Conservation (phyloP, 2,329 filamentous ascomycete species). For the Cladophialophora chaetospira region DNA sequence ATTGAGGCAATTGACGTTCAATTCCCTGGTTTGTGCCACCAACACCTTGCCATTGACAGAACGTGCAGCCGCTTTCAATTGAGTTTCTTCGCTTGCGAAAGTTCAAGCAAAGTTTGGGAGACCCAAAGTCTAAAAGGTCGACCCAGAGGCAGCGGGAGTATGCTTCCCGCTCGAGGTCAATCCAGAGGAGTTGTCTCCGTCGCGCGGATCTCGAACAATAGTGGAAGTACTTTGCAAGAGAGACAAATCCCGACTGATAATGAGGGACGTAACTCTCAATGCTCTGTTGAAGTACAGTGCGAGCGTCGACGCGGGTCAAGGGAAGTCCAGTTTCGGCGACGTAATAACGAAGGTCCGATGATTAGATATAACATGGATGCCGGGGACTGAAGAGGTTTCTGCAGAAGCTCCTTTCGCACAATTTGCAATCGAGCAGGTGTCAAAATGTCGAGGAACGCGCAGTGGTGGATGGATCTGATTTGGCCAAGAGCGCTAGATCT, state of each 20-base stretch:
- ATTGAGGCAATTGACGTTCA: slow-evolving; percentile 17
- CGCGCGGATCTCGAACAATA: too few relatives aligned
- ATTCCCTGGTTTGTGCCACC: slow-evolving; percentile 24
- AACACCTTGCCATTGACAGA: slow-evolving; percentile 9
- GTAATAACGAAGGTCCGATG: background rate
- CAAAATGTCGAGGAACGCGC: background rate
- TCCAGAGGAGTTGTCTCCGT: too few relatives aligned
- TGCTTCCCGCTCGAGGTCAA: background rate
- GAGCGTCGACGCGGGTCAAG: background rate
- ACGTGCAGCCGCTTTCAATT: slow-evolving; percentile 1
- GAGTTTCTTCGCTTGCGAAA: background rate
- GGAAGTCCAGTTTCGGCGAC: background rate
- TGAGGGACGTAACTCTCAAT: too few relatives aligned
- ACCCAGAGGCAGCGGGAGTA: background rate
- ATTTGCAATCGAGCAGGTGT: slow-evolving; percentile 2
- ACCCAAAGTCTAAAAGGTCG: background rate
- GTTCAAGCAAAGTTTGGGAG: background rate
- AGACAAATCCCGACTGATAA: too few relatives aligned
- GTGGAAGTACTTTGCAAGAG: too few relatives aligned
- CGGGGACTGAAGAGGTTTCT: background rate
- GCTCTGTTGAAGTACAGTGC: background rate
- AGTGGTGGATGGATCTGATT: slow-evolving; percentile 10
- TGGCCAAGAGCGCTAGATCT: slow-evolving; percentile 2
- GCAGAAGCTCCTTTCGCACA: background rate
- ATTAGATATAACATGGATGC: slow-evolving; percentile 10